Base-by-base conservation (phyloP, 129 eudicot genomes). In the Pseudognaphalium luteoalbum region DNA sequence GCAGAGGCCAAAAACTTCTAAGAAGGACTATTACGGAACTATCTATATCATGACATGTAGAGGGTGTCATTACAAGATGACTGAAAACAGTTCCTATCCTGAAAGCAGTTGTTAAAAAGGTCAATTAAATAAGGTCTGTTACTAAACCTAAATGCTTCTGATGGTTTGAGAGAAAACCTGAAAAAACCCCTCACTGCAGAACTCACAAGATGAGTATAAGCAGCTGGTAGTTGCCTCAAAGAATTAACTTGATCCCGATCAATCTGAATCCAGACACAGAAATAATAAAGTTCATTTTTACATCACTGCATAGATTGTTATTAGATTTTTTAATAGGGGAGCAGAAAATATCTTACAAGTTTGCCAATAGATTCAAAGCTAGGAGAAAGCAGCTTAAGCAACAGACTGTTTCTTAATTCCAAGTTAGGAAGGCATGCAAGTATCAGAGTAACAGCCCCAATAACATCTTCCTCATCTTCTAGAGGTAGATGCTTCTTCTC, bases 391-490 rank as follows among this genome's bases (percentile, higher is more conserved):
- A 94, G 79, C 74, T 87, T 82, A 67, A 82, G 87, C 72, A 94
- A 77, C 83, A 94, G 65, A 74, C 78, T 91, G 78, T 84, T 87
- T 86, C 84, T 88, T 79, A 91, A 81, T 77, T 87, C 92, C 74
- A 82, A 71, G 80, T 86, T 87, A 81, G 97, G 85, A 73, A 94
- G 82, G 71, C 81, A 78, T 47, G 88, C 93, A 83, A 94, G 81
- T 76, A 86, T 82, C 60, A 86, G 58, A 52, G 93, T 81, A 77
- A 90, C 85, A 70, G 96, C 97, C 84, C 85, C 85, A 67, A 91
- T 83, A 71, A 94, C 86, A 85, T 88, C 97, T 77, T 88, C 97
- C 83, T 94, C 97, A 21, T 91, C 97, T 77, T 91, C 91, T 72
- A 86, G 73, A 56, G 96, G 72, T 70, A 94, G 84, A 56, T 80